phyloP scores from a whole-genome alignment of 768 basidiomycete genomes.

The Psilocybe sp. region DNA sequence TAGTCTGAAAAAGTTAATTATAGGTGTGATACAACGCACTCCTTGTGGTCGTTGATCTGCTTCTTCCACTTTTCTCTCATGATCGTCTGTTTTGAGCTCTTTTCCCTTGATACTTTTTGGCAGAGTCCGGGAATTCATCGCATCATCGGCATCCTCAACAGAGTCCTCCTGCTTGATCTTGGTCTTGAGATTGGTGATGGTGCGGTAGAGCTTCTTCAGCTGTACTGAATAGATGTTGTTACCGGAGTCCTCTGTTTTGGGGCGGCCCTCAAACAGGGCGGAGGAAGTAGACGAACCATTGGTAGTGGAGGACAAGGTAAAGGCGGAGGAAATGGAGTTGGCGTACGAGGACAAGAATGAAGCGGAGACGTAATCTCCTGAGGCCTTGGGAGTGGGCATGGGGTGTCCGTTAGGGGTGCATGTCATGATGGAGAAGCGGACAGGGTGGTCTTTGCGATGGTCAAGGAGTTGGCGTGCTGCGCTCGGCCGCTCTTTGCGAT shows the following conservation, averaged over 20 bases:
- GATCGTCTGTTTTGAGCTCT: conserved; percentile 47
- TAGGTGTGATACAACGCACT: conserved; percentile 44
- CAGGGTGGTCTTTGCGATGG: conserved; percentile 87
- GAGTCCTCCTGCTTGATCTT: conserved; percentile 65
- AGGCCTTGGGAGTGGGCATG: conserved; percentile 54
- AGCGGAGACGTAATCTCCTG: conserved; percentile 70
- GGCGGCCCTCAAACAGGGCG: conserved; percentile 58
- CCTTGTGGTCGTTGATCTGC: conserved; percentile 77
- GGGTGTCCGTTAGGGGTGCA: conserved; percentile 45
- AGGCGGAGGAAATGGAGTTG: conserved; percentile 61
- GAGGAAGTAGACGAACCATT: conserved; percentile 74
- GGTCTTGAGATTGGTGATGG: conserved; percentile 75
- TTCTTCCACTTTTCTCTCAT: conserved; percentile 75
- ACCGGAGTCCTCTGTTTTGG: conserved; percentile 47
- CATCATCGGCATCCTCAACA: conserved; percentile 52
- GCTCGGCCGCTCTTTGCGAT: conserved; percentile 27
- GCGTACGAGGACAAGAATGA: conserved; percentile 77
- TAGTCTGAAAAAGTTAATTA: conserved; percentile 4
- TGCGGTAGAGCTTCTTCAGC: conserved; percentile 81
- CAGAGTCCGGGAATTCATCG: conserved; percentile 38
- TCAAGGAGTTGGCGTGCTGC: conserved; percentile 75
- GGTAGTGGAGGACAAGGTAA: conserved; percentile 77
- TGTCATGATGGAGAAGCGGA: conserved; percentile 71
- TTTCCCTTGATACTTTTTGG: conserved; percentile 32
- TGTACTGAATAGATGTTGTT: conserved; percentile 70